Conservation (phyloP, 352 stramenopile species). For the Stramenopiles sp. region DNA sequence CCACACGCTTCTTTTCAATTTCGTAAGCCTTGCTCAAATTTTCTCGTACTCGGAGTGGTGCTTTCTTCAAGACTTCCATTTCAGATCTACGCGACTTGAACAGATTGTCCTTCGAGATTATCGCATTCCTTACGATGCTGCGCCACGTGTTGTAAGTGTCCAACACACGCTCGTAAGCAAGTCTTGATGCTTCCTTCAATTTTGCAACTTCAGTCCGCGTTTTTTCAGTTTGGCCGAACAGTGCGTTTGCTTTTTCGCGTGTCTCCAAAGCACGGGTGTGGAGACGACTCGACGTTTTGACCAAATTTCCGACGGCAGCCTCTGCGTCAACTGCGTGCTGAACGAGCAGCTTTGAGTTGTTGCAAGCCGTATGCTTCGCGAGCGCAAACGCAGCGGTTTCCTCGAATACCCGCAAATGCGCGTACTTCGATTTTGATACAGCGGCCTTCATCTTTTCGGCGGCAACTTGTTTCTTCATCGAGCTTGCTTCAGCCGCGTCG, state of each 20-base stretch:
- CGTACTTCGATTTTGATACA: neutral
- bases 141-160: neutral
- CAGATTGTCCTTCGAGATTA: neutral
- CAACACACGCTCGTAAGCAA: neutral
- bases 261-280: neutral
- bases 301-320: neutral
- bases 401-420: neutral
- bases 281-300: neutral
- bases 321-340: neutral
- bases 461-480: neutral
- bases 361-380: neutral
- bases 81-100: neutral
- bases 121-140: neutral
- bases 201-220: neutral
- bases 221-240: neutral
- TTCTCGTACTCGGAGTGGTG: neutral
- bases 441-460: neutral
- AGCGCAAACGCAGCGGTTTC: neutral
- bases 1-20: neutral
- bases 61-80: neutral
- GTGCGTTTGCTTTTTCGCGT: neutral
- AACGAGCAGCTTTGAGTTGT: neutral
- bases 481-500: neutral
- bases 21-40: neutral
- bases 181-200: neutral